These are phyloP conservation scores for Aspergillus glaucus DNA, from an alignment of 2,329 filamentous ascomycete genomes.

Conservation along the genomic window DNA sequence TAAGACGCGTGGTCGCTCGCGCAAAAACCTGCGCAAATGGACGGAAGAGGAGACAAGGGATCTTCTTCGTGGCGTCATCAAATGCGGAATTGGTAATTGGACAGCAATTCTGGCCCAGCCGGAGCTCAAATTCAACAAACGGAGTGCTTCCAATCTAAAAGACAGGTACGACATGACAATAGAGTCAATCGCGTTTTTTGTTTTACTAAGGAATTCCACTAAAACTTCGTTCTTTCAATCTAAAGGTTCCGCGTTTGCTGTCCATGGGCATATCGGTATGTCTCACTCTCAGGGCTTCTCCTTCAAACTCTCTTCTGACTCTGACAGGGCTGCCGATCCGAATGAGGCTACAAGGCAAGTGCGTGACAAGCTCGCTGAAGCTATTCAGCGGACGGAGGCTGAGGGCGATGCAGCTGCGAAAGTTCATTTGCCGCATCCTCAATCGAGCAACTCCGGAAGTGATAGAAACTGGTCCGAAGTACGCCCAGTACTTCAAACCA, in stretches of 20 bases:
- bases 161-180: constrained; percentile 41
- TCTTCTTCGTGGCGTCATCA: constrained; percentile 53
- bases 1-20: constrained; percentile 33
- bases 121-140: constrained; percentile 51
- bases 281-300: neutral
- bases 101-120: constrained; percentile 54
- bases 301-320: constrained; percentile 4
- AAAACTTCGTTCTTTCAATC: constrained; percentile 8
- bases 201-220: constrained; percentile 7
- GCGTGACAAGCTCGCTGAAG: constrained; percentile 30
- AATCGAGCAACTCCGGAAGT: constrained; percentile 12
- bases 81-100: constrained; percentile 60
- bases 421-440: constrained; percentile 21
- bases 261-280: constrained; percentile 41
- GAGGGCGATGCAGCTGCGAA: constrained; percentile 18
- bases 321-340: constrained; percentile 25
- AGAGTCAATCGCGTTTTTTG: constrained; percentile 13
- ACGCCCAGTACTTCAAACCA: neutral
- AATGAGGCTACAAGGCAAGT: constrained; percentile 32
- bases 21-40: constrained; percentile 50
- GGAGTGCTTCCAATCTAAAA: constrained; percentile 59
- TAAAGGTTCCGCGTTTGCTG: constrained; percentile 49
- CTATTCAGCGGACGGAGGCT: constrained; percentile 25
- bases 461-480: neutral
- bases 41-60: constrained; percentile 56